Conservation (phyloP, 2,329 filamentous ascomycete genomes). For the Mycosphaerelloides madeirae region DNA sequence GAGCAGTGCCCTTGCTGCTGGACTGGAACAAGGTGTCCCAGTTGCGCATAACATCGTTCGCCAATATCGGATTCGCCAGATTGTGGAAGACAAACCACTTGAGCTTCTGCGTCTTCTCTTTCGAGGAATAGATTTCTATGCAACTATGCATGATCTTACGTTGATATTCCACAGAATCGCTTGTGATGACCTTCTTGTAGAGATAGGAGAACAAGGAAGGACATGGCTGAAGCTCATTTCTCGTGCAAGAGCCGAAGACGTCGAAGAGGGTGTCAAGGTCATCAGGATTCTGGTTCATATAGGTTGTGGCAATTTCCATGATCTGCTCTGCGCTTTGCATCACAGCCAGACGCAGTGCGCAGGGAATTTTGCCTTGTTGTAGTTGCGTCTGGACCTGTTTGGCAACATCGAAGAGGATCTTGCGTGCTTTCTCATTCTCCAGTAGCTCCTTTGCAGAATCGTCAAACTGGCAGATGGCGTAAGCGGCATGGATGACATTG, state of each 20-base stretch:
- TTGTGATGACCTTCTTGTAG: constrained; percentile 78
- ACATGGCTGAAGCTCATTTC: constrained; percentile 73
- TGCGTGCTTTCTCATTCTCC: constrained; percentile 54
- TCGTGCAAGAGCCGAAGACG: constrained; percentile 76
- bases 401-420: constrained; percentile 58
- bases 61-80: constrained; percentile 91
- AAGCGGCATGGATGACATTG: constrained; percentile 80
- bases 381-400: constrained; percentile 75
- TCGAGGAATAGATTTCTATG: constrained; percentile 79
- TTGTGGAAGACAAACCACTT: constrained; percentile 91
- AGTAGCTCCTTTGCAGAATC: constrained; percentile 63
- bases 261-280: constrained; percentile 72
- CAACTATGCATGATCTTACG: constrained; percentile 76
- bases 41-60: constrained; percentile 88
- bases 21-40: constrained; percentile 55
- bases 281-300: constrained; percentile 65
- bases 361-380: constrained; percentile 62
- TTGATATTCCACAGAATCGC: constrained; percentile 79
- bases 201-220: constrained; percentile 76
- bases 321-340: constrained; percentile 86
- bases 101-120: constrained; percentile 74
- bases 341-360: constrained; percentile 72
- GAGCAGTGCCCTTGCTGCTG: constrained; percentile 57
- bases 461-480: constrained; percentile 67
- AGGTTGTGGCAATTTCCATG: constrained; percentile 77